Base-by-base conservation (phyloP, 768 basidiomycete genomes). In the Epithele typhae region DNA sequence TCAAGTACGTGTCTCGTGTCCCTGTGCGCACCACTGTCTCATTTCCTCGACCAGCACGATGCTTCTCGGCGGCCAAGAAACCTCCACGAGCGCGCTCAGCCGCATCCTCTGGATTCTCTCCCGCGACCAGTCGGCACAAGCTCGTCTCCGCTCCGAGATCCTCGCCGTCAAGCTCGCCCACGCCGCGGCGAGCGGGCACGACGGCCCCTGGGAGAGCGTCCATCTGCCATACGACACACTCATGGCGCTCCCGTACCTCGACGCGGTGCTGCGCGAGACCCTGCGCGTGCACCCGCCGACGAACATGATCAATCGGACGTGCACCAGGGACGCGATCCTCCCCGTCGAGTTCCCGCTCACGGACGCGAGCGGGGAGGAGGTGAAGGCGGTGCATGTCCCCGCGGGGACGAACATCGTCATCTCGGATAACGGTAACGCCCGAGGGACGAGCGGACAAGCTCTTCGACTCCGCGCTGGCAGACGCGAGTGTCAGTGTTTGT, bases 291-390 rank as follows among this genome's bases (percentile, higher is more conserved):
- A 73, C 51, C 69, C 68, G 9, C 69, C 70, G 22, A 55, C 53
- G 15, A 48, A n/a, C 25, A 37, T 55, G 35, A 32, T 69, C 14
- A 59, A 61, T 37, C 60, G 70, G 46, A 76, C 0, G 8, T 41
- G 40, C 18, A 57, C 63, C 0, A 64, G 69, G 43, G 80, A 84
- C 55, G 78, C 83, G 49, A 56, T 77, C 2, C 72, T 86, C 8
- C 82, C 81, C 0, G 68, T 85, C 21, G 66, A 64, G 15, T 58
- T 55, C 1, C 78, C 79, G 6, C 52, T 82, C 14, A 60, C 55
- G 10, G 74, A 74, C 0, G 50, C 62, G 1, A 57, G 68, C 0
- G 78, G 78, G 0, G 53, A 65, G 40, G 54, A 52, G 1, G 61
- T 73, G 12, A 59, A 66, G 19, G 62, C 58, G 7, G 58, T 83